Conservation (phyloP, 768 basidiomycete species). For the Favolaschia claudopus region DNA sequence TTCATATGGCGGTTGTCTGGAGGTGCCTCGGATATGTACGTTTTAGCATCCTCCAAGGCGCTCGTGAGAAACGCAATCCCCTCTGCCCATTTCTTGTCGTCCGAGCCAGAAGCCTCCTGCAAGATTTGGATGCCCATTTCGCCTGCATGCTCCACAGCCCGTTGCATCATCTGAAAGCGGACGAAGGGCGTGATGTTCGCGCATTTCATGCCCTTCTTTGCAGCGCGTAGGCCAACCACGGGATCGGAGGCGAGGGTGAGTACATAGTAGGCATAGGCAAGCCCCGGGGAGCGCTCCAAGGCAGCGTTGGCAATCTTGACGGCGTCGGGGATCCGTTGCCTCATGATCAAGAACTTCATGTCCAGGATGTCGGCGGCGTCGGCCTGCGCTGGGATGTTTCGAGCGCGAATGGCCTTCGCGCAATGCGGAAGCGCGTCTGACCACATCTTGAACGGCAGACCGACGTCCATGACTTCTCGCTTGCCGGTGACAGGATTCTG, state of each 20-base stretch:
- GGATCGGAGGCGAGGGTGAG: slow-evolving; percentile 58
- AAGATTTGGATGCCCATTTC: slow-evolving; percentile 60
- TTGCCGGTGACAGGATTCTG: slow-evolving; percentile 51
- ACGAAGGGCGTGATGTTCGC: slow-evolving; percentile 62
- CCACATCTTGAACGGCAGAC: slow-evolving; percentile 69
- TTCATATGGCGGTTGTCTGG: slow-evolving; percentile 70
- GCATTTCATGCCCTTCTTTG: slow-evolving; percentile 73
- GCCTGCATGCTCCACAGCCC: slow-evolving; percentile 68
- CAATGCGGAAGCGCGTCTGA: slow-evolving; percentile 65
- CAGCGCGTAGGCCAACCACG: slow-evolving; percentile 61
- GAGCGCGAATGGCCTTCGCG: slow-evolving; percentile 60
- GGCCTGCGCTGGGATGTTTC: slow-evolving; percentile 46
- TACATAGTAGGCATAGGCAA: slow-evolving; percentile 72
- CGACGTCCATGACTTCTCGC: slow-evolving; percentile 50
- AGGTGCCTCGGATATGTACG: slow-evolving; percentile 61
- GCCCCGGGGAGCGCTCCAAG: slow-evolving; percentile 61
- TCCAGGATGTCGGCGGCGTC: slow-evolving; percentile 72
- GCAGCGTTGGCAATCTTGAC: slow-evolving; percentile 53
- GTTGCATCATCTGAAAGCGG: slow-evolving; percentile 61
- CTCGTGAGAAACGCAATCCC: slow-evolving; percentile 67
- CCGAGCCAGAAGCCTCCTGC: slow-evolving; percentile 49
- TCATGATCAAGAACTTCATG: slow-evolving; percentile 65
- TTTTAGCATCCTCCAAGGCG: slow-evolving; percentile 66
- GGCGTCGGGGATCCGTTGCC: slow-evolving; percentile 56
- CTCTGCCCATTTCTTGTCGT: slow-evolving; percentile 59